Evolutionary conservation across 2,329 filamentous ascomycete genomes (phyloP).

Genomic region (Aureobasidium sp.): DNA sequence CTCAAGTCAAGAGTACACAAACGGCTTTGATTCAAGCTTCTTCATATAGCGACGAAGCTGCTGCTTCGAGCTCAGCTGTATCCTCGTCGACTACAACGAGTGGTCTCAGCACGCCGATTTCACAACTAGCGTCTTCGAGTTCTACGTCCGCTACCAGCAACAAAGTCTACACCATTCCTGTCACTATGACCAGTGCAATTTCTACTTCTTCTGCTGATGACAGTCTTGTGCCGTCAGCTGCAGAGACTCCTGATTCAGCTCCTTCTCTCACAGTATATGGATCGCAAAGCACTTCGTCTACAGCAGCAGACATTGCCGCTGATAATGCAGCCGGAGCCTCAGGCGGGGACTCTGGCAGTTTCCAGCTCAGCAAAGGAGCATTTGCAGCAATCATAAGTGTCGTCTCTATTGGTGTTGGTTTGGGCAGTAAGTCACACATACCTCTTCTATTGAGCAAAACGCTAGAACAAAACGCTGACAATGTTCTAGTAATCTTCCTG

Average conservation of each 20-base stretch:
- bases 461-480: conserved; percentile 3
- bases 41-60: not conserved
- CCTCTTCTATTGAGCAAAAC: too few species aligned
- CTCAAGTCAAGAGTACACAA: not conserved
- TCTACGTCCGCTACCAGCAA: not conserved
- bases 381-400: conserved; percentile 68
- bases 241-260: not conserved
- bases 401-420: conserved; percentile 50
- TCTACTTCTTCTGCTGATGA: not conserved
- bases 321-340: conserved; percentile 50
- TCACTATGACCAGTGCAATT: not conserved
- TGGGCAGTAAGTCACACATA: conserved; percentile 58
- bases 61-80: not conserved
- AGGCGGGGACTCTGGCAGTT: conserved; percentile 50
- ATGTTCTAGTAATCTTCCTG: not conserved
- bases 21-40: not conserved
- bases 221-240: not conserved
- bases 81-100: not conserved
- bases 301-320: conserved; percentile 8
- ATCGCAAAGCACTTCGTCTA: not conserved
- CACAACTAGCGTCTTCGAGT: not conserved
- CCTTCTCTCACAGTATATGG: not conserved
- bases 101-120: not conserved
- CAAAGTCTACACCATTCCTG: not conserved
- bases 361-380: conserved; percentile 58